Evolutionary conservation across 2,329 filamentous ascomycete species (phyloP), one percentile per base, ranked within the genome.

Genomic region (Ploettnerulaceae sp.): DNA sequence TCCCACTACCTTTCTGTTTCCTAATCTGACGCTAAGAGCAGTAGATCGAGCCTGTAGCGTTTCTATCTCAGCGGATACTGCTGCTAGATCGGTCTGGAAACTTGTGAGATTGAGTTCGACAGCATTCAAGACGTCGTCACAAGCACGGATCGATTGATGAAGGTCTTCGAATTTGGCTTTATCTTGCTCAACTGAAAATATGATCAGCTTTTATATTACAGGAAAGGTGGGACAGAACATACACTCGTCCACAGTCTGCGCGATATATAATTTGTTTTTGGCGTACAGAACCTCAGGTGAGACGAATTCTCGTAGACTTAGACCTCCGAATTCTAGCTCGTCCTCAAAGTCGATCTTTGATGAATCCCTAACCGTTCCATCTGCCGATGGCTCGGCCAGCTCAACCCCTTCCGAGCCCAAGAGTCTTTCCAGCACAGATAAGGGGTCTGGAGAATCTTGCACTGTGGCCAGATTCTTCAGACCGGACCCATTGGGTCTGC

Each of bases 41-140:
- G 84, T 78, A 0, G 93, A 98, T 36, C 93, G 81, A 41, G 84
- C 82, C 68, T 98, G 93, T 31, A 98, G 70, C 2, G 83, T 89
- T 67, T 98, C 93, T 41, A 98, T 98, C 64, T 98, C 93, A 5
- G 89, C 84, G 1, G 93, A 96, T 9, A 98, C 93, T 11, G 82
- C 79, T 7, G 89, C 91, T 8, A 98, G 78, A 66, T 98, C 94
- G 50, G 89, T 86, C 63, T 94, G 89, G 63, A 98, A 98, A 65
- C 84, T 91, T 28, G 86, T 86, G 43, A 98, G 74, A 64, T 96
- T 97, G 24, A 80, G 82, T 69, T 98, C 91, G 45, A 98, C 93
- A 0, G 90, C 95, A 66, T 83, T 86, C 35, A 97, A 76, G 40
- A 97, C 88, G 63, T 95, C 86, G 67, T 98, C 93, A 69, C 91